phyloP scores from a whole-genome alignment of 345 rosid species.

The Eucalyptus regnans region DNA sequence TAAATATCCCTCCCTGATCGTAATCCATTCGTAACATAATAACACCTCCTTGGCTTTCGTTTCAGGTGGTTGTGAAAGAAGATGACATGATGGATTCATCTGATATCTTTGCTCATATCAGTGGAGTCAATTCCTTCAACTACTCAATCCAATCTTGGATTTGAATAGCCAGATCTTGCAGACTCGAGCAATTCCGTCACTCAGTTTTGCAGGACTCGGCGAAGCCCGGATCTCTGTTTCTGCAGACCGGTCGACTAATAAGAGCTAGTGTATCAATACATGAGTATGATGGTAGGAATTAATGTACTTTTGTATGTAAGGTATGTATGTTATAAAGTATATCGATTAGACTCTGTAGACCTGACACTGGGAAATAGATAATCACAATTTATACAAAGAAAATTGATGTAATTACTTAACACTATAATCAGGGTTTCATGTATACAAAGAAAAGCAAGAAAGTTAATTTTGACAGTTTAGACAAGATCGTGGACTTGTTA shows the following conservation, averaged over 20 bases:
- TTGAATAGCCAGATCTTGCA: slow-evolving; percentile 5
- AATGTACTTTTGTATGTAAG: not conserved
- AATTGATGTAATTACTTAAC: not conserved
- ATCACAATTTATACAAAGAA: not conserved
- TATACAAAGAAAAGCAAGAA: not conserved
- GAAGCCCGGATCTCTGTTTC: not conserved
- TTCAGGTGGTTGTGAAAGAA: slow-evolving; percentile 63
- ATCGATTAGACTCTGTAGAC: not conserved
- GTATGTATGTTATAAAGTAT: not conserved
- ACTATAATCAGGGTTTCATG: not conserved
- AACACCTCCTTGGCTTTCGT: not conserved
- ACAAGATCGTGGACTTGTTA: not conserved
- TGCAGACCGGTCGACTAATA: not conserved
- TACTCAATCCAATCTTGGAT: slow-evolving; percentile 81
- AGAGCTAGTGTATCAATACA: not conserved
- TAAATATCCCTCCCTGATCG: not conserved
- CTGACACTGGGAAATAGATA: not conserved
- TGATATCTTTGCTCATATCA: slow-evolving; percentile 70
- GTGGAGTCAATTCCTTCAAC: not conserved
- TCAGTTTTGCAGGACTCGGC: not conserved
- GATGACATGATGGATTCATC: slow-evolving; percentile 62
- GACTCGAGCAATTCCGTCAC: not conserved
- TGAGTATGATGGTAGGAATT: not conserved
- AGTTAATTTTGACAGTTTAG: not conserved
- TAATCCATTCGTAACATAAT: not conserved